Conservation (phyloP, 768 basidiomycete genomes). For the Trichaptum fuscoviolaceum region DNA sequence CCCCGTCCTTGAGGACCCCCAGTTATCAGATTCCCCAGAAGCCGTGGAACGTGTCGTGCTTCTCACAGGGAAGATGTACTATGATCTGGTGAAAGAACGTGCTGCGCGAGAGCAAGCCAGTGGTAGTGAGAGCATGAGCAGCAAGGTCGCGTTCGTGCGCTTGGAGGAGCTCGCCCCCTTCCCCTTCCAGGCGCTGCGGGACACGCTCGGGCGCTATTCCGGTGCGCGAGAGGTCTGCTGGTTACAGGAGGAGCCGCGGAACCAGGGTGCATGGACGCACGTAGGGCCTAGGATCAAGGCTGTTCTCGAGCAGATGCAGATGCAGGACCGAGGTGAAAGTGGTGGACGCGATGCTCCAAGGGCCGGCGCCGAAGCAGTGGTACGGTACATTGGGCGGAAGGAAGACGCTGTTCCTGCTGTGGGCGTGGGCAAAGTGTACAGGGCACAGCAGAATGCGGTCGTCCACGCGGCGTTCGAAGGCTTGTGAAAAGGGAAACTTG, state of each 20-base stretch:
- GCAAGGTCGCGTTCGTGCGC: slow-evolving; percentile 61
- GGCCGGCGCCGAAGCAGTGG: slow-evolving; percentile 9
- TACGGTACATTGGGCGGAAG: slow-evolving; percentile 61
- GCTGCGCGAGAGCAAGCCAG: slow-evolving; percentile 24
- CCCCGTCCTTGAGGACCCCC: slow-evolving; percentile 59
- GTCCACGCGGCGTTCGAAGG: slow-evolving; percentile 53
- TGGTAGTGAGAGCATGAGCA: slow-evolving; percentile 26
- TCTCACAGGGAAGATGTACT: slow-evolving; percentile 82
- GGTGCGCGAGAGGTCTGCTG: slow-evolving; percentile 45
- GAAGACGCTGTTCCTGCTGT: slow-evolving; percentile 75
- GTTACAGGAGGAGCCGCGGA: slow-evolving; percentile 85
- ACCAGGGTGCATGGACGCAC: slow-evolving; percentile 79
- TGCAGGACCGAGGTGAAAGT: slow-evolving; percentile 5
- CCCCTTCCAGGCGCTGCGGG: slow-evolving; percentile 56
- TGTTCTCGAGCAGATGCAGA: slow-evolving; percentile 41
- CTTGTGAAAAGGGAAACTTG: background rate
- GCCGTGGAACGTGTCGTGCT: slow-evolving; percentile 62
- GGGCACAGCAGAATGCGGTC: slow-evolving; percentile 56
- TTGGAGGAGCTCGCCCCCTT: slow-evolving; percentile 87
- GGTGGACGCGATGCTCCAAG: background rate
- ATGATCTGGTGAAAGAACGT: slow-evolving; percentile 75
- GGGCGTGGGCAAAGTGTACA: slow-evolving; percentile 67
- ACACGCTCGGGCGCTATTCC: slow-evolving; percentile 42
- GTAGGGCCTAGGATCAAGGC: slow-evolving; percentile 50
- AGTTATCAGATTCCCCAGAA: slow-evolving; percentile 18